Base-by-base conservation (phyloP, 2,329 filamentous ascomycete species). In the Thyridium curvatum region DNA sequence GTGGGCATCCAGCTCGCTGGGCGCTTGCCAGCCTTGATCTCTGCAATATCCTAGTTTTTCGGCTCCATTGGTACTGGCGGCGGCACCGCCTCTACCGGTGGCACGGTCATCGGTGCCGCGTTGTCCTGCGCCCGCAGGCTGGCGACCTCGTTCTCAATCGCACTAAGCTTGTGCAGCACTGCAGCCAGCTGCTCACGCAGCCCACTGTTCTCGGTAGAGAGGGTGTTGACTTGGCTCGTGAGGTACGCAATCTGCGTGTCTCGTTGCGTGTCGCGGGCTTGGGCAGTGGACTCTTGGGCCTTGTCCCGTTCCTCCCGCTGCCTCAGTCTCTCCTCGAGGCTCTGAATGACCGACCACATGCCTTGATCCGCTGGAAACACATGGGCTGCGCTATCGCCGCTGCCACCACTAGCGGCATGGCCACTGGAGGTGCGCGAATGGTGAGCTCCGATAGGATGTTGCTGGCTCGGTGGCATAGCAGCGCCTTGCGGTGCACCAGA, bases 341-440 rank as follows among this genome's bases (percentile, higher is more conserved):
- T 72, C 41, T 86, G 79, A 28, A 90, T 76, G 51, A 88, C 88
- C 4, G 71, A 65, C 82, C 82, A 88, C 8, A 90, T 65, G 32
- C 79, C 80, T 45, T 78, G 69, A 37, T 79, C 76, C 14, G 72
- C 64, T 38, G 77, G 67, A 56, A 87, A 82, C 43, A 87, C 69
- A 49, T 86, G 87, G 44, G 76, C 77, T 46, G 77, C 77, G 52
- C 77, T 81, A 43, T 75, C 76, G 13, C 66, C 71, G 35, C 72
- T 77, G 36, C 71, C 74, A 32, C 64, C 65, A 15, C 30, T 39
- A 8, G 16, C 18, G 12, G 17, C 34, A 38, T 64, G 59, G 17
- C 70, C 68, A 50, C 75, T 73, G 18, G 77, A 63, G 38, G 64
- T 58, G 40, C 62, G 53, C 32, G 57, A 39, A 34, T 63, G 54